phyloP scores from a whole-genome alignment of 495 filamentous ascomycete genomes.

The Sabuloglossum arenarium region DNA sequence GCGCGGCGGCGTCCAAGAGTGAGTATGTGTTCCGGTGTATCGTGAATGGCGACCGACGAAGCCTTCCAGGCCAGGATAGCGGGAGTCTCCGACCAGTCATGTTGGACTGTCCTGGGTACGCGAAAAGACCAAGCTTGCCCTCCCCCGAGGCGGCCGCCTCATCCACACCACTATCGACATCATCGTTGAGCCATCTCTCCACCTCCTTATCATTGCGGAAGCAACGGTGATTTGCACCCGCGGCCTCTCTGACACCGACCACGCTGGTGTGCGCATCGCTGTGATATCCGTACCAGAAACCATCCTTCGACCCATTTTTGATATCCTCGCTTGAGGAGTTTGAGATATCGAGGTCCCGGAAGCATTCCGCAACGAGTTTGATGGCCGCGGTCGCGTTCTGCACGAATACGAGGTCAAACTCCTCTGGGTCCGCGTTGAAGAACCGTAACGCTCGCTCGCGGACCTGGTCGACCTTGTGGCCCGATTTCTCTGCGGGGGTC shows the following conservation, averaged over 20 bases:
- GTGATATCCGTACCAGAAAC: conserved; percentile 59
- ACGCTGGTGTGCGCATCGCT: conserved; percentile 53
- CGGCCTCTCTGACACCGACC: conserved; percentile 45
- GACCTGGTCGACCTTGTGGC: conserved; percentile 34
- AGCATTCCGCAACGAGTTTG: conserved; percentile 45
- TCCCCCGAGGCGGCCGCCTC: conserved; percentile 2
- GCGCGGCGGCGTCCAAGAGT: conserved; percentile 52
- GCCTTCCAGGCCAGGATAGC: conserved; percentile 27
- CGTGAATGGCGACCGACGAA: conserved; percentile 23
- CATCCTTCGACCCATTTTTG: conserved; percentile 13
- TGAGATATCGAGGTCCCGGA: conserved; percentile 13
- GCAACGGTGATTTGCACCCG: conserved; percentile 30
- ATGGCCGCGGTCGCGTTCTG: conserved; percentile 50
- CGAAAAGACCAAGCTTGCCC: conserved; percentile 35
- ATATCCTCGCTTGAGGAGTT: conserved; percentile 6
- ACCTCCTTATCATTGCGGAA: conserved; percentile 45
- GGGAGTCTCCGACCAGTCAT: conserved; percentile 54
- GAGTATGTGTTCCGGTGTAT: conserved; percentile 32
- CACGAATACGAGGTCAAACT: conserved; percentile 50
- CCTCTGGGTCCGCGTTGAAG: conserved; percentile 37
- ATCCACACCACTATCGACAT: conserved; percentile 11
- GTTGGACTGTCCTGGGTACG: conserved; percentile 62
- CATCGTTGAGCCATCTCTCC: conserved; percentile 35
- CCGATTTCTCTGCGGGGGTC: conserved; percentile 37
- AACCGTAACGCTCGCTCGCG: conserved; percentile 36